Base-by-base conservation (phyloP, 129 eudicot genomes). In the Escallonia herrerae region DNA sequence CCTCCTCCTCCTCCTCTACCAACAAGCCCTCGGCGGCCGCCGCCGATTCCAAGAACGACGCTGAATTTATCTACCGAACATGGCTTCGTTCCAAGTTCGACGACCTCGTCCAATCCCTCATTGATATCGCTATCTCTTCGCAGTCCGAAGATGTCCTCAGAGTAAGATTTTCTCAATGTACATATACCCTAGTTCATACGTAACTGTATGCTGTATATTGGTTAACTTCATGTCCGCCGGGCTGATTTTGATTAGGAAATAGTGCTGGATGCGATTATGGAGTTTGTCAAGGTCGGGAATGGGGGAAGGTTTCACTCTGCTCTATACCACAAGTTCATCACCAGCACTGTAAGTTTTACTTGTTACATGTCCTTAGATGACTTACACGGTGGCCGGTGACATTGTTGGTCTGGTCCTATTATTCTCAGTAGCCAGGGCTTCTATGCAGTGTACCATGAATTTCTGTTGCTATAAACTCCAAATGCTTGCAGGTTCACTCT, bases 21-120 rank as follows among this genome's bases (percentile, higher is more conserved):
- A 22, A 22, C 33, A 52, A 39, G 3, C 39, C 40, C 8, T 67
- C 85, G 65, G n/a, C 83, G 52, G 50, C 43, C 63, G 8, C 13
- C 51, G 22, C 22, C 6, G 62, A 62, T 7, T 40, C 53, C 8
- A 44, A 40, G 3, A 74, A 70, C 37, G 91, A 84, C 60, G 85
- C 95, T 0, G 95, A 91, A 9, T 69, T 83, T 7, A 70, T 84
- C 37, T 87, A 87, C 71, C 76, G 41, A 10, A 81, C 90, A 0
- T 87, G 97, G 97, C 76, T 91, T 51, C 90, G 97, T 15, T 82
- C 95, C 43, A 91, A 83, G 70, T 85, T 91, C 44, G 91, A 91
- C 48, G 91, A 79, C 3, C 74, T 87, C 0, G 75, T 77, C 11
- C 64, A 73, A 37, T 74, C 84, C 41, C 75, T 91, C 3, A 64